Base-by-base conservation (phyloP, 1,139 yeast species). In the Geotrichum citri-aurantii region DNA sequence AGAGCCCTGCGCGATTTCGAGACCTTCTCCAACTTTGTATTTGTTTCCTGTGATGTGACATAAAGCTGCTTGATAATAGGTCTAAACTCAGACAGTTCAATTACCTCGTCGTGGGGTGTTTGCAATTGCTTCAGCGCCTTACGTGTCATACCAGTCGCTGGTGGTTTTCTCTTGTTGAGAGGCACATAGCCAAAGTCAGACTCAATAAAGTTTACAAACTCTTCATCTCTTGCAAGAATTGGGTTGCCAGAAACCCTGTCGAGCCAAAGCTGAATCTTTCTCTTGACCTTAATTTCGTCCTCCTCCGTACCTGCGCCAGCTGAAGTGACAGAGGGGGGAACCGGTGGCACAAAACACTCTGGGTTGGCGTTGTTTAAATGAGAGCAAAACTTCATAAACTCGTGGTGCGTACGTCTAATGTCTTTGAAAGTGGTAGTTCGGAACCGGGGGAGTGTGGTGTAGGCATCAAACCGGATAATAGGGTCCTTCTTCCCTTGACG, bases 311-410 rank as follows among this genome's bases (percentile, higher is more conserved):
- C 90, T 14, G 84, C 76, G 6, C 96, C 96, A 67, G 85, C 92
- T 17, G 93, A 81, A 0, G 96, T 87, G 5, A 76, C 78, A 0
- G 93, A 77, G 48, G 79, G 77, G 0, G 98, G 97, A 47, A 93
- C 76, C 1, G 95, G 85, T 0, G 99, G 98, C 3, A 95, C 93
- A 73, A 93, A 91, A 62, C 95, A 92, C 71, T 93, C 99, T 40
- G 95, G 85, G 66, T 90, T 87, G 48, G 95, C 88, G 24, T 86
- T 83, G 61, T 84, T 82, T 64, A 92, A 77, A 69, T 87, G 93
- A 66, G 84, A 85, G 74, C 88, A 89, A 68, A 95, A 83, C 65
- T 84, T 82, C 50, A 81, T 81, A 64, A 91, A 79, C 71, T 93
- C 99, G 61, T 80, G 80, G 68, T 82, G 88, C 0, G 97, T 86